Evolutionary conservation across 208 protist genomes (phyloP).

Genomic region (Strigomonas galati): DNA sequence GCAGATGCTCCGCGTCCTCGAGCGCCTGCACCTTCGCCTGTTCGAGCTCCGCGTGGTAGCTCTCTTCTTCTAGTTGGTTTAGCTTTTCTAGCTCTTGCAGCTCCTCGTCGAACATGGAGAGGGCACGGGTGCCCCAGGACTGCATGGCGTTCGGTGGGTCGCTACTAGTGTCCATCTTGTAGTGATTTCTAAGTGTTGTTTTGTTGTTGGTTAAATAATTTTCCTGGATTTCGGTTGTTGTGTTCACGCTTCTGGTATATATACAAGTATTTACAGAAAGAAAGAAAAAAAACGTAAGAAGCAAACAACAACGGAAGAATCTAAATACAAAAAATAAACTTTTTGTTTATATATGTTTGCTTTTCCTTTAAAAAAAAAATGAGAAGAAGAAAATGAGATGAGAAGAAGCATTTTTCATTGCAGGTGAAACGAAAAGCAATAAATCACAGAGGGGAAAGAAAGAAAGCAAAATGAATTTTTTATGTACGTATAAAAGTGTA

Average conservation of each 20-base stretch:
- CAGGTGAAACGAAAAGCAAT: too few species aligned
- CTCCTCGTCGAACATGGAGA: slow-evolving; percentile 54
- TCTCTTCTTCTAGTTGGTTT: slow-evolving; percentile 31
- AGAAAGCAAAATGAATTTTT: not conserved
- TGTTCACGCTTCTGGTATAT: not conserved
- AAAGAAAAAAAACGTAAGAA: not conserved
- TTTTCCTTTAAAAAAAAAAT: too few species aligned
- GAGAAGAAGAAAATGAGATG: not conserved
- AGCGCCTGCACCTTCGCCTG: slow-evolving; percentile 27
- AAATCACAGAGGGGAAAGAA: not conserved
- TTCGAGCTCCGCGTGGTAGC: slow-evolving; percentile 21
- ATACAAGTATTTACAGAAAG: not conserved
- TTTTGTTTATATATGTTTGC: too few species aligned
- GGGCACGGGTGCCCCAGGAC: slow-evolving; percentile 48
- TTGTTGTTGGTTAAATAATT: not conserved
- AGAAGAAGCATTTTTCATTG: not conserved
- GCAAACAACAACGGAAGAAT: not conserved
- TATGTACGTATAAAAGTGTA: not conserved
- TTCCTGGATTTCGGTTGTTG: not conserved
- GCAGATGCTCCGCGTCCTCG: slow-evolving; percentile 32
- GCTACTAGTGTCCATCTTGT: slow-evolving; percentile 21
- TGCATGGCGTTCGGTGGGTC: slow-evolving; percentile 30
- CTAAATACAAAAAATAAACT: too few species aligned
- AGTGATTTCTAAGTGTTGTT: not conserved
- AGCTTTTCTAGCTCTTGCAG: slow-evolving; percentile 54